Evolutionary conservation across 1,284 basidiomycete species (phyloP).

Genomic region (Malassezia furfur): DNA sequence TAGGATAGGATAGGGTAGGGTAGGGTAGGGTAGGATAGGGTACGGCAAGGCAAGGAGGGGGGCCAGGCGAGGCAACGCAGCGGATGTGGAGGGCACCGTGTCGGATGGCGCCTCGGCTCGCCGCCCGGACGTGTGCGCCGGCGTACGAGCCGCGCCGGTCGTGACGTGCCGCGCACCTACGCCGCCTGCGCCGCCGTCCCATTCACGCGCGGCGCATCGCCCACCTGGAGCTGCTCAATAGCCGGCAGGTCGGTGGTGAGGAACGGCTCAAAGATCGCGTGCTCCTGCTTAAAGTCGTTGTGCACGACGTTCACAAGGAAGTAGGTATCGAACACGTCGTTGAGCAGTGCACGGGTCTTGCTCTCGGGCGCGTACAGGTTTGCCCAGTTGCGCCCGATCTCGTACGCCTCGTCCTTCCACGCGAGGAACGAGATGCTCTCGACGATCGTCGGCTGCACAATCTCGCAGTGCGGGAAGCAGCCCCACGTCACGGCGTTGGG

Average conservation of each 20-base stretch:
- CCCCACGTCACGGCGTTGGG: conserved; percentile 99
- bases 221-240: neutral
- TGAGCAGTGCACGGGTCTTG: conserved; percentile 30
- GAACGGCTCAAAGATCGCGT: conserved; percentile 44
- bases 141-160: too few species aligned
- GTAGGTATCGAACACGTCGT: conserved; percentile 34
- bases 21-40: too few species aligned
- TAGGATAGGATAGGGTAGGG: too few species aligned
- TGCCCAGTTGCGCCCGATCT: conserved; percentile 46
- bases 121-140: too few species aligned
- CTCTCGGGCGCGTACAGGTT: conserved; percentile 32
- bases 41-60: too few species aligned
- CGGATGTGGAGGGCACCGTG: too few species aligned
- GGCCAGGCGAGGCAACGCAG: too few species aligned
- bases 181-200: neutral
- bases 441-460: conserved; percentile 94
- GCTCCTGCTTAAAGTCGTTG: conserved; percentile 39
- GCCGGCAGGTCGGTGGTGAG: conserved; percentile 5
- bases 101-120: too few species aligned
- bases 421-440: conserved; percentile 54
- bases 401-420: conserved; percentile 48
- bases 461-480: conserved; percentile 83
- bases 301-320: conserved; percentile 44
- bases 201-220: neutral
- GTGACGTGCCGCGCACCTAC: too few species aligned